Conservation (phyloP, 345 rosid species). For the Camelina hispida region DNA sequence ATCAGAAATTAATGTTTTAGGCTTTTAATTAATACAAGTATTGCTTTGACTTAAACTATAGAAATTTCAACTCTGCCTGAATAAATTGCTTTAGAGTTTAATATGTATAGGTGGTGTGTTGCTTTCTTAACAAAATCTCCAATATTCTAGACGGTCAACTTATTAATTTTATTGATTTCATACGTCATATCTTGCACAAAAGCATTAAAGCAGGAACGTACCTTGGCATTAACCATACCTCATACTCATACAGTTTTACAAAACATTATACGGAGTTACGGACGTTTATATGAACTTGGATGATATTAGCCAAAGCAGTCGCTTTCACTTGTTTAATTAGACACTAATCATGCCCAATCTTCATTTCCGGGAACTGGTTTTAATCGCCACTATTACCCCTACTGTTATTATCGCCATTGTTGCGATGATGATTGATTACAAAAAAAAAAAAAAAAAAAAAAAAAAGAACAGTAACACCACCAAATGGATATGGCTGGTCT, state of each 20-base stretch:
- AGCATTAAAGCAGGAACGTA: neutral
- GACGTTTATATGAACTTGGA: neutral
- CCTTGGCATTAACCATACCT: neutral
- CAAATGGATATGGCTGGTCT: too few species aligned
- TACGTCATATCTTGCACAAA: neutral
- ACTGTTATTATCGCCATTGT: too few species aligned
- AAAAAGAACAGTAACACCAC: too few species aligned
- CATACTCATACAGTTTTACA: neutral
- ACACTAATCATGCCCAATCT: neutral
- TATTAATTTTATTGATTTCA: neutral
- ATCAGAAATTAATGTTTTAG: neutral
- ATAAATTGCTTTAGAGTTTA: neutral
- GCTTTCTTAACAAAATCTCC: neutral
- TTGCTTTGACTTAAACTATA: neutral
- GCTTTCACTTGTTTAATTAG: neutral
- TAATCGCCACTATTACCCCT: too few species aligned
- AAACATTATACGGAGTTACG: neutral
- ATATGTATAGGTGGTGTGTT: neutral
- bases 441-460: too few species aligned
- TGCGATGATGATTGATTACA: too few species aligned
- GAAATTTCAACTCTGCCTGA: neutral
- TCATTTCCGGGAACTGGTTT: neutral
- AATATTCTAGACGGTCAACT: neutral
- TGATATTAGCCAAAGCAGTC: neutral
- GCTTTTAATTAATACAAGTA: neutral